Evolutionary conservation across 2,329 filamentous ascomycete species (phyloP).

Genomic region (Botrytis sinoallii): DNA sequence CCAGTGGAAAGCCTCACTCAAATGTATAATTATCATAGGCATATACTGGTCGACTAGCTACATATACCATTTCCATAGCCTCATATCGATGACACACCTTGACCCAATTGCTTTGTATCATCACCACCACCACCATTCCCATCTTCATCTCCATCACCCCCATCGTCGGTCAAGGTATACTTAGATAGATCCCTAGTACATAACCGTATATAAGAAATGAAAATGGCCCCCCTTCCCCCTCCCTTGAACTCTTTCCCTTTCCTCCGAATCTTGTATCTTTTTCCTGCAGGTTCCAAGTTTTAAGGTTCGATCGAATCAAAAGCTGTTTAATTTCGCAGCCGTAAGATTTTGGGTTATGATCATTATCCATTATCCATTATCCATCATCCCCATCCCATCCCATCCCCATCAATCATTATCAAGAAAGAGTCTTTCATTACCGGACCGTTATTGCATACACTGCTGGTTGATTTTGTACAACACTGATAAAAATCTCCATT

Average conservation of each 20-base stretch:
- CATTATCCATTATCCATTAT: background rate
- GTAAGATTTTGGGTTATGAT: background rate
- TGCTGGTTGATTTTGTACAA: background rate
- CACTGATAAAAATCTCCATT: background rate
- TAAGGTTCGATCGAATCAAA: slow-evolving; percentile 8
- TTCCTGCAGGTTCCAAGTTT: slow-evolving; percentile 3
- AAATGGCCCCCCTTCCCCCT: background rate
- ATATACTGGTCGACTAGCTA: background rate
- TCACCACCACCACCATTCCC: too few species aligned
- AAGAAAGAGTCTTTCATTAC: background rate
- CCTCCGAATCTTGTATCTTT: background rate
- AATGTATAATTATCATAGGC: background rate
- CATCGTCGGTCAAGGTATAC: background rate
- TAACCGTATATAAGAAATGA: background rate
- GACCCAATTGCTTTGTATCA: background rate
- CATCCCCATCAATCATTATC: background rate
- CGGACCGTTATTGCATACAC: background rate
- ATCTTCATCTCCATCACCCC: too few species aligned
- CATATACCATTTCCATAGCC: background rate
- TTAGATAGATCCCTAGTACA: background rate
- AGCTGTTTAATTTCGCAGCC: background rate
- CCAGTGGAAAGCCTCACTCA: background rate
- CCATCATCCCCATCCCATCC: background rate
- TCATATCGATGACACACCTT: too few species aligned
- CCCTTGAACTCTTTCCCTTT: background rate